Base-by-base conservation (phyloP, 768 basidiomycete genomes). In the Leccinellum albellum region DNA sequence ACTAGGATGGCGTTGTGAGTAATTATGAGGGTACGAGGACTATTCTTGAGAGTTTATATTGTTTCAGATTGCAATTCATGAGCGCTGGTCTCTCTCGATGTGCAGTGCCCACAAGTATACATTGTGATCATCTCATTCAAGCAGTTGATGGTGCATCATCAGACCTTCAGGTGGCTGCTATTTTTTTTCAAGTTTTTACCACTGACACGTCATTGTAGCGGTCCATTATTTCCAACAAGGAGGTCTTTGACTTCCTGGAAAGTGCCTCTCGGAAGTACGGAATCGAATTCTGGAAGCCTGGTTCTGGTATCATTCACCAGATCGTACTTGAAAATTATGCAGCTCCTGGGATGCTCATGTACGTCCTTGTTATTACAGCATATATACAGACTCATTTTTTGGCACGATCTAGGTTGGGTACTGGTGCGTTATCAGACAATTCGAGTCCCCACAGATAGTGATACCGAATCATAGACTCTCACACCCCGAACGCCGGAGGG, bases 311-410 rank as follows among this genome's bases (percentile, higher is more conserved):
- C 61, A 96, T 99, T 60, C 97, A 99, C 71, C 97, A 98, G 70
- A 97, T 98, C 57, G 96, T 99, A 4, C 79, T 99, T 56, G 96
- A 99, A 73, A 96, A 96, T 66, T 98, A 98, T 69, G 94, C 95
- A 28, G 94, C 94, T 47, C 94, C 93, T 6, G 94, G 94, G 59
- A 88, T 94, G 82, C 79, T 95, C 28, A 94, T 96, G 93, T 91
- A 59, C 61, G 81, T 67, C 8, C 15, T 70, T 52, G n/a, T 33
- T 48, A 55, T 58, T 23, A 12, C 2, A 17, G 33, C 15, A 17
- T 42, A 53, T 57, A 26, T 33, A 48, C 21, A 26, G 15, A 50
- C 52, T 55, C 26, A 56, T 55, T 49, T 29, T 51, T 40, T 54
- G 52, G n/a, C n/a, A 32, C 46, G 8, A 56, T 53, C 42, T 60